These are phyloP conservation scores for Calendula officinalis DNA, from an alignment of 129 eudicot species.

Conservation along the genomic window DNA sequence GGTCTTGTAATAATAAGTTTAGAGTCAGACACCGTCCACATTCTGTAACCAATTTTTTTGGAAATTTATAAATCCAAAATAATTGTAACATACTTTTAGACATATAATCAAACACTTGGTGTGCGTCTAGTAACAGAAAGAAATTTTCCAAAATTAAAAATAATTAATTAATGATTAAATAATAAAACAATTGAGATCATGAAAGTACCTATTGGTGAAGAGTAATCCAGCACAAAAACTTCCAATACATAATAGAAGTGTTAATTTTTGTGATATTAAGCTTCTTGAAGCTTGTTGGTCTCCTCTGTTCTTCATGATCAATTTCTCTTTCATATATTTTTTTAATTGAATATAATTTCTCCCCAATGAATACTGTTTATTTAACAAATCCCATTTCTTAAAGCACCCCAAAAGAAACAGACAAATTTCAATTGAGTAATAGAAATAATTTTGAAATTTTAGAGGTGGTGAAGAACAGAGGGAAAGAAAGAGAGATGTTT, in stretches of 20 bases:
- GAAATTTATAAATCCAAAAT: constrained; percentile 25
- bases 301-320: constrained; percentile 64
- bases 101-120: background rate
- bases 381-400: constrained; percentile 16
- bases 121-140: background rate
- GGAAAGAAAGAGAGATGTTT: constrained; percentile 27
- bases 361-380: constrained; percentile 14
- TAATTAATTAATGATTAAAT: background rate
- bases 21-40: constrained; percentile 67
- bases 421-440: constrained; percentile 22
- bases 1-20: constrained; percentile 61
- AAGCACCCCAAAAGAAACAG: constrained; percentile 29
- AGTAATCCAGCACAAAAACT: constrained; percentile 84
- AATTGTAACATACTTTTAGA: background rate
- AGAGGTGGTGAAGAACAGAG: constrained; percentile 28
- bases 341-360: background rate
- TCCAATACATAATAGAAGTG: constrained; percentile 65
- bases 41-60: constrained; percentile 44
- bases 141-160: background rate
- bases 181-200: background rate
- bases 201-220: constrained; percentile 77
- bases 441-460: constrained; percentile 12
- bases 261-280: constrained; percentile 58
- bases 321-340: constrained; percentile 23
- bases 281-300: constrained; percentile 56